Evolutionary conservation across 495 filamentous ascomycete species (phyloP).

Genomic region (Filosporella fistucella): DNA sequence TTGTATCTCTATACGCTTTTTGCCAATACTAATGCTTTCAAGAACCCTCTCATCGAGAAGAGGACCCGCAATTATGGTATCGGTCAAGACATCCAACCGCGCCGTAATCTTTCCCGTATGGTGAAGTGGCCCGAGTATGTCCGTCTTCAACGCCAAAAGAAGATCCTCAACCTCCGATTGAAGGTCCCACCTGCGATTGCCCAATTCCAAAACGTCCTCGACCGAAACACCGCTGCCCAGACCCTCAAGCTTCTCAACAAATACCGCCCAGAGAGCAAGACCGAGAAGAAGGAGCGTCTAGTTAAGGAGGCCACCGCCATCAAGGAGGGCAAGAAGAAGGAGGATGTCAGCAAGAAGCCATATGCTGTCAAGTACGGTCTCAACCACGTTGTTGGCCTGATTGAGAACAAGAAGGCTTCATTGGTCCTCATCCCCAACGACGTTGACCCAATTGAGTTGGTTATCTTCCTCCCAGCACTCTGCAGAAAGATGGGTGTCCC

Average conservation of each 20-base stretch:
- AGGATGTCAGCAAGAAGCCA: constrained; percentile 99
- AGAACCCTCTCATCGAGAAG: constrained; percentile 99
- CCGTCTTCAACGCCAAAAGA: constrained; percentile 98
- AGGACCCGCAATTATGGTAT: constrained; percentile 96
- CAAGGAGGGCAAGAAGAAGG: constrained; percentile 99
- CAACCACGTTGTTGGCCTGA: constrained; percentile 98
- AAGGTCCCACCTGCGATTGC: constrained; percentile 98
- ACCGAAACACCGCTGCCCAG: constrained; percentile 97
- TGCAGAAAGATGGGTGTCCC: constrained; percentile 99
- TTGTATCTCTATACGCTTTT: not conserved
- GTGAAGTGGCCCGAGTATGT: constrained; percentile 99
- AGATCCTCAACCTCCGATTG: constrained; percentile 96
- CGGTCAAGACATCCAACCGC: constrained; percentile 97
- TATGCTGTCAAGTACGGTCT: constrained; percentile 99
- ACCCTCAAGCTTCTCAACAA: constrained; percentile 98
- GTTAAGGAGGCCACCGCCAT: constrained; percentile 96
- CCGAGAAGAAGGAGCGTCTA: constrained; percentile 99
- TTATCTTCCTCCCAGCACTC: constrained; percentile 97
- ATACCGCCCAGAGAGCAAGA: constrained; percentile 98
- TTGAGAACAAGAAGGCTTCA: constrained; percentile 99
- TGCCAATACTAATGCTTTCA: constrained; percentile 29
- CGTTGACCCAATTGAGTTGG: constrained; percentile 99
- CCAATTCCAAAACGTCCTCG: constrained; percentile 95
- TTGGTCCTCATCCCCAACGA: constrained; percentile 98
- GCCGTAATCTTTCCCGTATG: constrained; percentile 96